A percentile compares a stretch with the other conserved stretches of the same genome.
Conservation (phyloP, 2,329 filamentous ascomycete genomes). For the Beauveria caledonica region DNA sequence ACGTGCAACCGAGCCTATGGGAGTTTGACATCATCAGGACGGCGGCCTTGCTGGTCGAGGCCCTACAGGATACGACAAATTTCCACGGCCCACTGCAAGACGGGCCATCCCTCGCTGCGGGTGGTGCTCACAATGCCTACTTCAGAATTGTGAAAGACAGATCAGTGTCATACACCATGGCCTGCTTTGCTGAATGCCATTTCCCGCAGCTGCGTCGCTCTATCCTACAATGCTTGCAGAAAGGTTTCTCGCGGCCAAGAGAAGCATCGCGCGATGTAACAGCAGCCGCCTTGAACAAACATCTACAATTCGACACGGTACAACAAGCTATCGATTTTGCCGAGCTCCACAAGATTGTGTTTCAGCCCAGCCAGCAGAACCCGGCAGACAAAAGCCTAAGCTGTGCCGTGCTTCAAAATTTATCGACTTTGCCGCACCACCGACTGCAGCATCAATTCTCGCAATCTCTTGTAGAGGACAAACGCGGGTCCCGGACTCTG, state of each 20-base stretch:
- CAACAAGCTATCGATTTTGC: slow-evolving; percentile 59
- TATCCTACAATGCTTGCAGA: slow-evolving; percentile 47
- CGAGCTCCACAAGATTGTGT: slow-evolving; percentile 47
- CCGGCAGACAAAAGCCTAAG: slow-evolving; percentile 28
- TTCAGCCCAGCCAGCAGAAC: slow-evolving; percentile 30
- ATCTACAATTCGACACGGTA: slow-evolving; percentile 59
- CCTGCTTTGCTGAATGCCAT: slow-evolving; percentile 60
- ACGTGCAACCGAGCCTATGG: slow-evolving; percentile 43
- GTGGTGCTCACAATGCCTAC: slow-evolving; percentile 44
- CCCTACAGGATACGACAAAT: slow-evolving; percentile 49
- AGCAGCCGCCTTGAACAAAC: slow-evolving; percentile 44
- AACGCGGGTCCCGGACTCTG: slow-evolving; percentile 44
- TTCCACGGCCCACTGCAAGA: slow-evolving; percentile 50
- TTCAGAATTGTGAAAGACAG: slow-evolving; percentile 51
- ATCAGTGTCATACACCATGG: slow-evolving; percentile 59
- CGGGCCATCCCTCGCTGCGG: slow-evolving; percentile 38
- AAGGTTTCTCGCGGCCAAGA: slow-evolving; percentile 47
- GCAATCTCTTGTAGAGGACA: slow-evolving; percentile 48
- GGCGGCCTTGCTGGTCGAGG: slow-evolving; percentile 51
- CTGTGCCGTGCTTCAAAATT: slow-evolving; percentile 38
- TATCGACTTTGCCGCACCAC: slow-evolving; percentile 36
- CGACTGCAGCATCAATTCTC: slow-evolving; percentile 50
- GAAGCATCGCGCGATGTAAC: slow-evolving; percentile 54
- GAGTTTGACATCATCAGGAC: slow-evolving; percentile 52
- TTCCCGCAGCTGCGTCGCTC: slow-evolving; percentile 53